A percentile compares a stretch with the other conserved stretches of the same genome.
These are phyloP conservation scores for Aschersonia sp. DNA, from an alignment of 2,329 filamentous ascomycete genomes.

Conservation along the genomic window DNA sequence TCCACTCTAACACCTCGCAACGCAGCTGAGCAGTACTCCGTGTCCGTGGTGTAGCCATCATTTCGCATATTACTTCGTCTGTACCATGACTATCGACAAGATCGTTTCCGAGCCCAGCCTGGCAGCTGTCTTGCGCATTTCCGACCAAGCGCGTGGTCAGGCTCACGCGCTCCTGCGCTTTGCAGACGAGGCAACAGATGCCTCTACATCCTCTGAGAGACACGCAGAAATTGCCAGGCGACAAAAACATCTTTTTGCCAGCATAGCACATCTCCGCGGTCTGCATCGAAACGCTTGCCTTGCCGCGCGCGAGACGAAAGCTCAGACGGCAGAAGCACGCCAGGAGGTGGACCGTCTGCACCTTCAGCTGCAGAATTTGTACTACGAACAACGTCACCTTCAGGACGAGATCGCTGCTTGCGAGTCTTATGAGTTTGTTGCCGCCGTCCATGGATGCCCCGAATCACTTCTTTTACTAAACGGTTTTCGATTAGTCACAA, in stretches of 20 bases:
- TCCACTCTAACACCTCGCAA: too few species aligned
- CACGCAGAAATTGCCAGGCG: constrained; percentile 53
- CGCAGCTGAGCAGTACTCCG: neutral
- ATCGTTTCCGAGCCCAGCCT: constrained; percentile 35
- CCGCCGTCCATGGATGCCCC: neutral
- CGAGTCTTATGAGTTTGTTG: constrained; percentile 74
- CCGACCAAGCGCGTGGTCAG: constrained; percentile 58
- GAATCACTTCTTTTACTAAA: neutral
- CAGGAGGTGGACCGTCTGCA: constrained; percentile 87
- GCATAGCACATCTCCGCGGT: constrained; percentile 66
- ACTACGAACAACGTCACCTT: constrained; percentile 88
- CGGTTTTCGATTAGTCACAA: constrained; percentile 50
- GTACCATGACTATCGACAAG: constrained; percentile 21
- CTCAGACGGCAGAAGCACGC: constrained; percentile 70
- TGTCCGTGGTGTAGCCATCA: neutral
- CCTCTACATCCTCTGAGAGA: constrained; percentile 28
- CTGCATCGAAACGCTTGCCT: constrained; percentile 74
- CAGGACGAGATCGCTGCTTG: constrained; percentile 83
- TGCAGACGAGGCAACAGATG: constrained; percentile 28
- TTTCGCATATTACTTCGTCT: neutral
- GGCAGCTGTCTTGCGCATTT: constrained; percentile 53
- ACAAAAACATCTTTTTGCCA: constrained; percentile 67
- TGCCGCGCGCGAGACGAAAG: constrained; percentile 71
- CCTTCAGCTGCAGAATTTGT: constrained; percentile 85
- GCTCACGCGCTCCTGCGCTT: constrained; percentile 50